Conservation (phyloP, 495 filamentous ascomycete species). For the Platismatia glauca region DNA sequence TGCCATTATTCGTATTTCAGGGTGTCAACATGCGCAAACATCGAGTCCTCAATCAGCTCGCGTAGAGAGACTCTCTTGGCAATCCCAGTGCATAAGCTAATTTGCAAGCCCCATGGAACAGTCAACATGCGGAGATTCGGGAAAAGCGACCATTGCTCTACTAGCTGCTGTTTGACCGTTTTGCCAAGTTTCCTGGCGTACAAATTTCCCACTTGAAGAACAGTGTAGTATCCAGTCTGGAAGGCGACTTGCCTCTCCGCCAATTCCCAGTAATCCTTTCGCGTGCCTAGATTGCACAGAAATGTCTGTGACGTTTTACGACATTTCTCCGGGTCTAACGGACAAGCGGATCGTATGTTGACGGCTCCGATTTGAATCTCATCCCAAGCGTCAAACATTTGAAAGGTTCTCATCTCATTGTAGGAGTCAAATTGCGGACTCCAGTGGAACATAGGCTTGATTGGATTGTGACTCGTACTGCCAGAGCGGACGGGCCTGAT, state of each 20-base stretch:
- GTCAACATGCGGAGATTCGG: not conserved
- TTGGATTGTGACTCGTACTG: not conserved
- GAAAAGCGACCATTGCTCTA: not conserved
- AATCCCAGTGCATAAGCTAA: constrained; percentile 5
- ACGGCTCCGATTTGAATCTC: not conserved
- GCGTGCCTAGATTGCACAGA: not conserved
- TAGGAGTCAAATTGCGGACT: not conserved
- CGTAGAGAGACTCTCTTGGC: not conserved
- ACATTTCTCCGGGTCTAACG: not conserved
- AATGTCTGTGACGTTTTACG: not conserved
- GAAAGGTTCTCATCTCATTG: too few relatives aligned
- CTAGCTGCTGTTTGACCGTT: not conserved
- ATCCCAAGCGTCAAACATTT: not conserved
- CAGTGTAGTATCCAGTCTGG: constrained; percentile 1
- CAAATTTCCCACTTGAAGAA: not conserved
- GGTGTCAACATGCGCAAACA: not conserved
- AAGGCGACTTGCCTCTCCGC: not conserved
- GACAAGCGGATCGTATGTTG: not conserved
- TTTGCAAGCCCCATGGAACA: not conserved
- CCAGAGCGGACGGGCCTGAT: not conserved
- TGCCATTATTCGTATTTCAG: not conserved
- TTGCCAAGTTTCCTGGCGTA: constrained; percentile 2
- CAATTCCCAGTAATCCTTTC: not conserved
- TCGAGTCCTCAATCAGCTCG: not conserved
- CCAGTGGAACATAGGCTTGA: not conserved